Evolutionary conservation across 371 early-diverging fungal species (phyloP), one percentile per base, ranked within the genome.

Genomic region (Apophysomyces elegans): DNA sequence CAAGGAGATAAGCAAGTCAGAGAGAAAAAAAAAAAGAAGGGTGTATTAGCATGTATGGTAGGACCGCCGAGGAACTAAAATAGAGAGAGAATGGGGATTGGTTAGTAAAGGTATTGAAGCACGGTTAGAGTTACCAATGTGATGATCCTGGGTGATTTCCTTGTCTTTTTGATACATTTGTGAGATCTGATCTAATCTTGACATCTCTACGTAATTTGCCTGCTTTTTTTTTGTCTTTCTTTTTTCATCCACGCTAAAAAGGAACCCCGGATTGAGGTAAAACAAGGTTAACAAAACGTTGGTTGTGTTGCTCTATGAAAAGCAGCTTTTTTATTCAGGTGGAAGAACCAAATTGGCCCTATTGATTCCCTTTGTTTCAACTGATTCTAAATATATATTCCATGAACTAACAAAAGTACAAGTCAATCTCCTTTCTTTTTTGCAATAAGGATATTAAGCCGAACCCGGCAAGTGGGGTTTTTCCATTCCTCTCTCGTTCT

Each of bases 111-210:
- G 32, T 26, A 26, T 26, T 26, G 3, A 3, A 26, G 32, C 32
- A 26, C 21, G 11, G 16, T 50, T 50, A 18, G 21, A 50, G 21
- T n/a, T 50, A 18, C 9, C 21, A 50, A 41, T 8, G 21, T 26
- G 21, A 47, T 50, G 54, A 50, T 50, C 32, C 32, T 26, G 32
- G 32, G 32, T 3, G 32, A 26, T 26, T 26, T 26, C 32, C 32
- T 26, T 26, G 2, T 26, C 2, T 26, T 3, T 26, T 26, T 26
- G 21, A 50, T n/a, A 16, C 54, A 41, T 11, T 41, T 50, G 16
- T 50, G 9, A 50, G 21, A 50, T 50, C 54, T 50, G 54, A 50
- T 50, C 54, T 50, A 50, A 50, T 50, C 54, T 50, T 26, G 54
- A 50, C 21, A 50, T 21, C 21, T 18, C 6, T 9, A 50, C 54